Conservation (phyloP, 208 protist species). For the Leishmania aethiopica region DNA sequence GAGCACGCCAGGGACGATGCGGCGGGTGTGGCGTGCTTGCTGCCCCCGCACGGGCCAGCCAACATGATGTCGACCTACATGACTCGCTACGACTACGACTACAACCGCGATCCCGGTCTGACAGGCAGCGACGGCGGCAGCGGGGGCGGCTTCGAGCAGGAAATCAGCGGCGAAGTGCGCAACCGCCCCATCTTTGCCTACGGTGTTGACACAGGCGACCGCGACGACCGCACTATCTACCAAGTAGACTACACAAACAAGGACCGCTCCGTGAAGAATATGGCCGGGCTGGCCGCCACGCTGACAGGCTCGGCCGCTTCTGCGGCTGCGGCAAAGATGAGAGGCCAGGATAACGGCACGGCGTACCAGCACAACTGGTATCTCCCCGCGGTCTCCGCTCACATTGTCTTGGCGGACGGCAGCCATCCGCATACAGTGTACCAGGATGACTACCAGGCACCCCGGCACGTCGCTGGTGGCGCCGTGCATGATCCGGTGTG, state of each 20-base stretch:
- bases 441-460: slow-evolving; percentile 48
- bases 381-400: slow-evolving; percentile 31
- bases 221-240: slow-evolving; percentile 58
- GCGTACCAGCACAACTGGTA: slow-evolving; percentile 33
- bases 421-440: slow-evolving; percentile 66
- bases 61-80: slow-evolving; percentile 84
- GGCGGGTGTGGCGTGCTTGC: background rate
- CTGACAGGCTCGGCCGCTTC: slow-evolving; percentile 9
- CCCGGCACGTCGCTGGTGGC: background rate
- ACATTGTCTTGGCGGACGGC: slow-evolving; percentile 33
- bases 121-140: background rate
- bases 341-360: slow-evolving; percentile 8
- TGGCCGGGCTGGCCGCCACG: slow-evolving; percentile 8
- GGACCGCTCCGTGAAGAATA: slow-evolving; percentile 33
- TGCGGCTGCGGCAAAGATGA: background rate
- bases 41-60: slow-evolving; percentile 64
- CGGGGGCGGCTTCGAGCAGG: slow-evolving; percentile 11
- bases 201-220: slow-evolving; percentile 24
- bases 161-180: slow-evolving; percentile 73
- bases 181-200: slow-evolving; percentile 74
- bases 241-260: slow-evolving; percentile 54
- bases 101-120: slow-evolving; percentile 54
- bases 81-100: slow-evolving; percentile 91
- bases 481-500: slow-evolving; percentile 26
- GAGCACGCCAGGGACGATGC: slow-evolving; percentile 8